Conservation (phyloP, 208 protist species). For the Herpetomonas tarakana region DNA sequence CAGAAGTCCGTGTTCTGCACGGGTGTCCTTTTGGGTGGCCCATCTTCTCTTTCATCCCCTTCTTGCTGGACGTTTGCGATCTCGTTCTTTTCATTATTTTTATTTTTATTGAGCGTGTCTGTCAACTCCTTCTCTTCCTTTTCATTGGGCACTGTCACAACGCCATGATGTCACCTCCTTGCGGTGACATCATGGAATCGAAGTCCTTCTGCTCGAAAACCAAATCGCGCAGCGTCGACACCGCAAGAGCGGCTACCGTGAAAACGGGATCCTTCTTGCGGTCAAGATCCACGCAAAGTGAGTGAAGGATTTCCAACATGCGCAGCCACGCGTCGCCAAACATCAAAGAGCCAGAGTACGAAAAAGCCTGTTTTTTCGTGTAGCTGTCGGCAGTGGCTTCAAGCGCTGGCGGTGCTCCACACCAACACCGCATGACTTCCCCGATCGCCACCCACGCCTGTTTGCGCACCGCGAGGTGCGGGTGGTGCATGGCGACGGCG, state of each 20-base stretch:
- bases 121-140: too few species aligned
- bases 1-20: too few species aligned
- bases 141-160: too few species aligned
- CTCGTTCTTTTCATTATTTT: too few species aligned
- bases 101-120: too few species aligned
- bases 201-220: constrained; percentile 39
- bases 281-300: constrained; percentile 21
- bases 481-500: constrained; percentile 20
- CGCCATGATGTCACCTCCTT: constrained; percentile 14
- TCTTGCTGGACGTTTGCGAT: too few species aligned
- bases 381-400: background rate
- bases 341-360: constrained; percentile 20
- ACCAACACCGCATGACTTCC: constrained; percentile 39
- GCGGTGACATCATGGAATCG: constrained; percentile 25
- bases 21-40: too few species aligned
- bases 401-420: constrained; percentile 18
- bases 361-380: background rate
- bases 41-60: too few species aligned
- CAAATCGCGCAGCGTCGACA: constrained; percentile 52
- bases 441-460: constrained; percentile 24
- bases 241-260: constrained; percentile 32
- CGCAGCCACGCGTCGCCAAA: constrained; percentile 42
- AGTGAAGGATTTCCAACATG: constrained; percentile 23
- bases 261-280: constrained; percentile 27
- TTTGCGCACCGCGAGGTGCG: constrained; percentile 21